Evolutionary conservation across 345 rosid species (phyloP), one percentile per base, ranked within the genome.

Genomic region (Lepidium sativum): DNA sequence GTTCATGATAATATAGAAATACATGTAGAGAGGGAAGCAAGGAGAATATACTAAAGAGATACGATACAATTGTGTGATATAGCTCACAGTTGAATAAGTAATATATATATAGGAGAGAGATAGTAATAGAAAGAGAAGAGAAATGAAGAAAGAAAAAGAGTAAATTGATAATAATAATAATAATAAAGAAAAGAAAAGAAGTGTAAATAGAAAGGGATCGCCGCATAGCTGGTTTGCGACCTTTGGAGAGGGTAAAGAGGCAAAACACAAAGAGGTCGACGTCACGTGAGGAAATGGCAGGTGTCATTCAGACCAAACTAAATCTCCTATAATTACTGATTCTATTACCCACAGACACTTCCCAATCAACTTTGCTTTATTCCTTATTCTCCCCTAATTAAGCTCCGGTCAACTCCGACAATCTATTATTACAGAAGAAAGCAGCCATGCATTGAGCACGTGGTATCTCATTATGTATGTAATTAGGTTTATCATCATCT

Each of bases 351-450:
- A 27, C n/a, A n/a, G n/a, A n/a, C n/a, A n/a, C n/a, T n/a, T n/a
- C 63, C 72, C 56, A 25, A 70, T 61, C 68, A 62, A 61, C 16
- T 16, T 5, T 35, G 74, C 68, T 62, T 70, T 70, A 70, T 70
- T 70, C 74, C 39, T 35, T 70, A 34, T 43, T 31, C 56, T 37
- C 63, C 17, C 55, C 61, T 54, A 62, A 62, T 54, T 32, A 25
- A 25, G 29, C 8, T 53, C 25, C 9, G 44, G 67, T 69, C 73
- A 68, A 68, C 64, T 34, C 44, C 44, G 21, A 20, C n/a, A n/a
- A n/a, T n/a, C n/a, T 6, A 42, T 21, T 14, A 13, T 53, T 23
- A 31, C 18, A n/a, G 40, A 32, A 54, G 33, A 14, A 3, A 23
- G 56, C 56, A 35, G 38, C 43, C 38, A 37, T 63, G 50, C 39